Conservation (phyloP, 2,329 filamentous ascomycete genomes). For the Aureobasidium pullulans region DNA sequence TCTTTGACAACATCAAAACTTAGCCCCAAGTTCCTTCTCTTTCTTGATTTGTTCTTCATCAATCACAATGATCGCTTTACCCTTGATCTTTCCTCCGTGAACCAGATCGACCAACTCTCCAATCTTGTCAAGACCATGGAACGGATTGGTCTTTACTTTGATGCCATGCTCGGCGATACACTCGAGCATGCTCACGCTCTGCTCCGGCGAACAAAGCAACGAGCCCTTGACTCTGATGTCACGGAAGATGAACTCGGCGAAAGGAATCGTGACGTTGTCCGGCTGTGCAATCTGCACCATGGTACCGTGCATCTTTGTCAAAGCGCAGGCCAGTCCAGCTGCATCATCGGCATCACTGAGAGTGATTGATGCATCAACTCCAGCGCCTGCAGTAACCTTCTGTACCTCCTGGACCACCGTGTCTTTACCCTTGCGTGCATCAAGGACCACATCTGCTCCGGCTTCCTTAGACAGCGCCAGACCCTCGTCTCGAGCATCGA, state of each 20-base stretch:
- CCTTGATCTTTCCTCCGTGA: constrained; percentile 46
- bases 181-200: constrained; percentile 29
- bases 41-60: constrained; percentile 42
- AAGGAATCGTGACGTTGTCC: constrained; percentile 32
- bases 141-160: constrained; percentile 44
- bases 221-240: constrained; percentile 45
- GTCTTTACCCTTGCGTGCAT: constrained; percentile 44
- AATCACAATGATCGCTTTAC: constrained; percentile 49
- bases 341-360: constrained; percentile 46
- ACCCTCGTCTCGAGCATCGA: constrained; percentile 49
- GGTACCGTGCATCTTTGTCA: constrained; percentile 53
- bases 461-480: constrained; percentile 40
- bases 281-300: constrained; percentile 54
- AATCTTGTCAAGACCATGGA: constrained; percentile 47
- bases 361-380: constrained; percentile 48
- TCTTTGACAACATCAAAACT: constrained; percentile 19
- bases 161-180: constrained; percentile 34
- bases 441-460: constrained; percentile 47
- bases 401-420: constrained; percentile 42
- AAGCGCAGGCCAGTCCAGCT: constrained; percentile 44
- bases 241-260: constrained; percentile 45
- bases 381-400: constrained; percentile 38
- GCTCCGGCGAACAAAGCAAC: constrained; percentile 27
- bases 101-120: constrained; percentile 44
- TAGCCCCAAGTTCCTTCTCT: constrained; percentile 32